A percentile compares a stretch with the other conserved stretches of the same genome.
phyloP scores from a whole-genome alignment of 2,329 filamentous ascomycete species.

The Chaetomiaceae sp. region DNA sequence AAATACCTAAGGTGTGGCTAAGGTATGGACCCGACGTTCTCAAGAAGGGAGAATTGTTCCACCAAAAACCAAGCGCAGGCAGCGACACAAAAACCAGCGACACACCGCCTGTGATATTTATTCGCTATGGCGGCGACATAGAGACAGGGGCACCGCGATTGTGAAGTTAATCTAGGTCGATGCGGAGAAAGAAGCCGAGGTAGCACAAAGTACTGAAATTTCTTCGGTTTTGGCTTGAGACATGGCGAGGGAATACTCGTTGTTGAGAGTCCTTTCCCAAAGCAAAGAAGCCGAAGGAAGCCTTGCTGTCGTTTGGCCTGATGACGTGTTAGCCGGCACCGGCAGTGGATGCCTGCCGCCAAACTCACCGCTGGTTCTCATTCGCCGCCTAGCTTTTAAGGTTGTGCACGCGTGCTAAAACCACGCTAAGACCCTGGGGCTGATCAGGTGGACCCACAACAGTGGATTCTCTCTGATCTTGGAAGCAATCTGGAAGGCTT shows the following conservation, averaged over 20 bases:
- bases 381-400: constrained; percentile 12
- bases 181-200: background rate
- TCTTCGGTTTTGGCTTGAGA: background rate
- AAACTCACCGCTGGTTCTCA: background rate
- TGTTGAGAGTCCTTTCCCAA: background rate
- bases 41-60: background rate
- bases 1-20: no score
- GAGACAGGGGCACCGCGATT: no score
- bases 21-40: no score
- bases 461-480: no score
- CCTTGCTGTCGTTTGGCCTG: constrained; percentile 3
- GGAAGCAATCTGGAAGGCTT: no score
- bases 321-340: constrained; percentile 19
- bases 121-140: constrained; percentile 4
- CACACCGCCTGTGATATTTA: constrained; percentile 2
- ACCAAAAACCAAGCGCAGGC: background rate
- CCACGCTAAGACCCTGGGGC: no score
- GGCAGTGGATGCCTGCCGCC: constrained; percentile 14
- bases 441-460: no score
- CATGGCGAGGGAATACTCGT: constrained; percentile 2
- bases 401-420: background rate
- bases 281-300: no score
- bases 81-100: no score
- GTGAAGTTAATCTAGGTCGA: no score
- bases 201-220: background rate